A percentile compares a stretch with the other conserved stretches of the same genome.
These are phyloP conservation scores for Dendrocalamus sinicus DNA, from an alignment of 176 grass and related monocot genomes.

Conservation along the genomic window DNA sequence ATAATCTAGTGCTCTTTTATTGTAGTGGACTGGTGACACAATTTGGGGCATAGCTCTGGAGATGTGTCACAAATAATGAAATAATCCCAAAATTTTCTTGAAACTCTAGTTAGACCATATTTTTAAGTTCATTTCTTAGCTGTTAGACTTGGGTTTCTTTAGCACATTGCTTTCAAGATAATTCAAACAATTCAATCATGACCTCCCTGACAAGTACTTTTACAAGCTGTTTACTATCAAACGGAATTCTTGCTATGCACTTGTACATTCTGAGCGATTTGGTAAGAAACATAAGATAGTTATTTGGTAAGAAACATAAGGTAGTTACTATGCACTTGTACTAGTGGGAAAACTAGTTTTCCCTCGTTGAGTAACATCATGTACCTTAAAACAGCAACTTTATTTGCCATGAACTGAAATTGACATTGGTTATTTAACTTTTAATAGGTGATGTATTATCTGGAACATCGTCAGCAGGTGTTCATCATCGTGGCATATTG, in stretches of 20 bases:
- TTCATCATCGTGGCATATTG: conserved; percentile 80
- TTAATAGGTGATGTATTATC: conserved; percentile 85
- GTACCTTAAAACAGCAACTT: conserved; percentile 17
- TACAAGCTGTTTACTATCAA: conserved; percentile 2
- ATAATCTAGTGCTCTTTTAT: conserved; percentile 28
- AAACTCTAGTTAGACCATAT: background rate
- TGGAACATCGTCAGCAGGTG: conserved; percentile 74
- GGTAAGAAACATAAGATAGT: background rate
- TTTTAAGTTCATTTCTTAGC: background rate
- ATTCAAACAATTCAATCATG: conserved; percentile 23
- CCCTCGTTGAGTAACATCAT: conserved; percentile 7
- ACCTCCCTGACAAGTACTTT: background rate
- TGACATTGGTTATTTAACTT: conserved; percentile 10
- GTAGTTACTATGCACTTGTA: background rate
- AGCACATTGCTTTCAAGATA: background rate
- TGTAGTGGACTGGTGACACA: background rate
- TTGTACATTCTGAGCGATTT: background rate
- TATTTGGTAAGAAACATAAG: background rate
- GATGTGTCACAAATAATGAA: background rate
- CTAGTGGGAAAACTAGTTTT: background rate
- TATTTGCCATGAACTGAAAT: background rate
- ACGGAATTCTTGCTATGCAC: background rate
- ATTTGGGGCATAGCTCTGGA: background rate
- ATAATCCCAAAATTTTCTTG: background rate
- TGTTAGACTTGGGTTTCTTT: conserved; percentile 32